Percentiles rank a stretch among this genome's conserved stretches.
phyloP scores from a whole-genome alignment of 306 rosid species.

The Lathyrus tuberosus region DNA sequence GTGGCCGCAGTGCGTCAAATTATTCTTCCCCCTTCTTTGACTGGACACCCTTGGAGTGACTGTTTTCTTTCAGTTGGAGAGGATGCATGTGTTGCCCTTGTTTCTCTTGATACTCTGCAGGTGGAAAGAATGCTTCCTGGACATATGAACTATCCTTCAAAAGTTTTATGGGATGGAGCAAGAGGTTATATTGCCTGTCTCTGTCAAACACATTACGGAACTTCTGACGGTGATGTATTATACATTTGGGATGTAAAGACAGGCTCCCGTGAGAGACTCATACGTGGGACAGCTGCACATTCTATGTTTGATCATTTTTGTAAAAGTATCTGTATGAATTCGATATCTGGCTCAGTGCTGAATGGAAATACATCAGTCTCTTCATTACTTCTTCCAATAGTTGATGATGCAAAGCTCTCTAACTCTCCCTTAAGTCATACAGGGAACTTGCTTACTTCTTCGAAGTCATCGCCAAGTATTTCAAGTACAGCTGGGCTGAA shows the following conservation, averaged over 20 bases:
- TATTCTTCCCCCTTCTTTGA: conserved; percentile 72
- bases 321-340: conserved; percentile 69
- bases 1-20: conserved; percentile 92
- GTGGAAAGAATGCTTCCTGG: conserved; percentile 98
- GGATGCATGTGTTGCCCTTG: conserved; percentile 87
- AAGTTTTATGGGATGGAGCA: conserved; percentile 92
- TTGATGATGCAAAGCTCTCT: conserved; percentile 72
- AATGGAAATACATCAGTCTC: conserved; percentile 93
- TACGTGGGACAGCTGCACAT: conserved; percentile 87
- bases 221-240: conserved; percentile 71
- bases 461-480: conserved; percentile 55
- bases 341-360: conserved; percentile 65
- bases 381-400: conserved; percentile 68
- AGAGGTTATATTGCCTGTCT: conserved; percentile 91
- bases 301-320: conserved; percentile 94
- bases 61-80: conserved; percentile 96
- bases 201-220: conserved; percentile 65
- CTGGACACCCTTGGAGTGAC: conserved; percentile 77
- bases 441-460: conserved; percentile 50
- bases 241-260: conserved; percentile 95
- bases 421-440: conserved; percentile 48
- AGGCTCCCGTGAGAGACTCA: conserved; percentile 84
- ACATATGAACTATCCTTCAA: conserved; percentile 77
- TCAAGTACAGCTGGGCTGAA: conserved; percentile 49
- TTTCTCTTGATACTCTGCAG: conserved; percentile 80